Conservation (phyloP, 192 early-diverging fungal genomes). For the Chytriomyces sp. region DNA sequence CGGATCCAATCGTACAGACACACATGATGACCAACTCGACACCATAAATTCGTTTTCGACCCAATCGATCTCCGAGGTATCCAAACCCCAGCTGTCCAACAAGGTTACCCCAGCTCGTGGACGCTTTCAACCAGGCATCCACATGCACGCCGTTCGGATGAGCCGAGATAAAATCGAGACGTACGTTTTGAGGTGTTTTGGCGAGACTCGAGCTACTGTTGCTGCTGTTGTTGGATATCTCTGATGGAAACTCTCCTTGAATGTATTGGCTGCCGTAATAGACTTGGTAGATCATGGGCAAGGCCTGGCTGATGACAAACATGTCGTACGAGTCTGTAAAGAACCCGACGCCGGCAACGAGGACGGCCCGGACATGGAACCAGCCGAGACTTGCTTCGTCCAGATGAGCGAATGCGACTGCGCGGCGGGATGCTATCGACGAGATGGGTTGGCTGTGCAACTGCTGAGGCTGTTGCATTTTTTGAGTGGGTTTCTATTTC, state of each 20-base stretch:
- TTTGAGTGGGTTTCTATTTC: no score
- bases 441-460: no score
- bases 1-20: constrained; percentile 74
- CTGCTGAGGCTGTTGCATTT: no score
- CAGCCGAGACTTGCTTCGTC: constrained; percentile 45
- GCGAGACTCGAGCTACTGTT: neutral
- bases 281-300: constrained; percentile 68
- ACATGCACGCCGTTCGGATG: constrained; percentile 40
- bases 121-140: constrained; percentile 85
- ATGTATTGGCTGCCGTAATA: no score
- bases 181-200: neutral
- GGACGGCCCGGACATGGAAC: constrained; percentile 50
- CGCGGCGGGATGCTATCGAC: neutral
- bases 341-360: constrained; percentile 62
- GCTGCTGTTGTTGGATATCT: no score
- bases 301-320: constrained; percentile 86
- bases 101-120: constrained; percentile 82
- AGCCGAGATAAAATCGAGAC: constrained; percentile 6
- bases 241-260: no score
- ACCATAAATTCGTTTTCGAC: constrained; percentile 81
- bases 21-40: constrained; percentile 81
- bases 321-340: constrained; percentile 94
- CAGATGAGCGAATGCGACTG: constrained; percentile 32
- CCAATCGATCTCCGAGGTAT: constrained; percentile 79
- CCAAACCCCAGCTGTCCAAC: constrained; percentile 88